A percentile compares a stretch with the other conserved stretches of the same genome.
Evolutionary conservation across 768 basidiomycete genomes (phyloP).

Genomic region (Cyathus striatus): DNA sequence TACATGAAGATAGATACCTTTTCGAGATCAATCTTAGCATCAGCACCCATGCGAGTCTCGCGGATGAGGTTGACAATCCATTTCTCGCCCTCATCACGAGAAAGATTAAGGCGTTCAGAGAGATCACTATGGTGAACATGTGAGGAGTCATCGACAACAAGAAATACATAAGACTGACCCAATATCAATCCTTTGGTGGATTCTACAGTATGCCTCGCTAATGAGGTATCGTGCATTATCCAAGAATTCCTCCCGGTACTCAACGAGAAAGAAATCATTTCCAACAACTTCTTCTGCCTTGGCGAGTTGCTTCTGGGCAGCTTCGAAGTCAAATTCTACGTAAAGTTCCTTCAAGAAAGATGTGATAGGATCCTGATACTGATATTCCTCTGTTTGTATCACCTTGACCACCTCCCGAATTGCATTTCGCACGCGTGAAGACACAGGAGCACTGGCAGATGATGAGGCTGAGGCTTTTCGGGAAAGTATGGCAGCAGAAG

Average conservation of each 20-base stretch:
- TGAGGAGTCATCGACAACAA: background rate
- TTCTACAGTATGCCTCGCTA: conserved; percentile 96
- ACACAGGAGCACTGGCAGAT: conserved; percentile 33
- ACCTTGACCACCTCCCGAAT: conserved; percentile 91
- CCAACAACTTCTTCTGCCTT: conserved; percentile 78
- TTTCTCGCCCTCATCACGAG: conserved; percentile 94
- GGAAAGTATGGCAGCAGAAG: conserved; percentile 88
- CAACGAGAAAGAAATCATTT: conserved; percentile 91
- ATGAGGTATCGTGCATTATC: conserved; percentile 96
- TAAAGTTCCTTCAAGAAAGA: conserved; percentile 92
- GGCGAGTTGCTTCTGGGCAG: conserved; percentile 78
- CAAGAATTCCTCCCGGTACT: conserved; percentile 90
- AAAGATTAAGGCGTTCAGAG: conserved; percentile 88
- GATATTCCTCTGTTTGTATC: conserved; percentile 92
- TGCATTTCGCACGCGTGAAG: conserved; percentile 79
- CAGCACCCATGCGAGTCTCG: conserved; percentile 93
- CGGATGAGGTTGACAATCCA: conserved; percentile 99
- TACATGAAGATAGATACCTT: too few species aligned
- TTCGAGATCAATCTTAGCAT: conserved; percentile 96
- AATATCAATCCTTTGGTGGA: conserved; percentile 91
- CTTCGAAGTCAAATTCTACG: conserved; percentile 94
- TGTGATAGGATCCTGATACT: conserved; percentile 92
- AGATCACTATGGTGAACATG: conserved; percentile 62
- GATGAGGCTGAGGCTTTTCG: conserved; percentile 64
- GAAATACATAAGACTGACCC: conserved; percentile 38